These are phyloP conservation scores for Globisporangium canariense DNA, from an alignment of 352 stramenopile species.

Conservation along the genomic window DNA sequence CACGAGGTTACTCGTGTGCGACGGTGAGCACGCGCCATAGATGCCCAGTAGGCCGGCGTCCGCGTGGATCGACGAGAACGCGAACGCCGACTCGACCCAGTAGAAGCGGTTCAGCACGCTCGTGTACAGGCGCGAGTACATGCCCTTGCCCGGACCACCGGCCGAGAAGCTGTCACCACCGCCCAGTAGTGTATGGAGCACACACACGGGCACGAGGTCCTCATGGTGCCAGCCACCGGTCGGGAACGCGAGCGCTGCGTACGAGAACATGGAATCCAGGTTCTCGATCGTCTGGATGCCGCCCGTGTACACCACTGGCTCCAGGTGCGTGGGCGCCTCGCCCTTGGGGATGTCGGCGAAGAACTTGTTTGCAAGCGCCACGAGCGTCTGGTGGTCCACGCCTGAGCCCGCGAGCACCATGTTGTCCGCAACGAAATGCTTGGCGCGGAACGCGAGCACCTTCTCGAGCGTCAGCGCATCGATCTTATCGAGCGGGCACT, in stretches of 20 bases:
- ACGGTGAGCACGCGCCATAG: constrained; percentile 81
- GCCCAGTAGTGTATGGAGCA: constrained; percentile 97
- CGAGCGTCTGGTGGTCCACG: constrained; percentile 93
- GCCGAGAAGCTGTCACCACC: constrained; percentile 98
- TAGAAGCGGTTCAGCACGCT: constrained; percentile 96
- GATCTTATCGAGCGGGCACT: constrained; percentile 82
- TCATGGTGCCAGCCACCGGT: constrained; percentile 96
- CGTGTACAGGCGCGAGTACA: constrained; percentile 99
- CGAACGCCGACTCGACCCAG: constrained; percentile 98
- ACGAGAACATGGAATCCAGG: constrained; percentile 75
- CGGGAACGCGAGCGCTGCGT: constrained; percentile 95
- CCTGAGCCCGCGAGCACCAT: constrained; percentile 92
- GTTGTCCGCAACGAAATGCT: constrained; percentile 87
- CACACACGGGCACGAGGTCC: constrained; percentile 94
- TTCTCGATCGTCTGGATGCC: constrained; percentile 66
- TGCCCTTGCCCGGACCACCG: constrained; percentile 98
- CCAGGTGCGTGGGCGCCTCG: constrained; percentile 29
- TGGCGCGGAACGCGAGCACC: constrained; percentile 61
- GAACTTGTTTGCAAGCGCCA: constrained; percentile 87
- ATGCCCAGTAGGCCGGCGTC: constrained; percentile 96
- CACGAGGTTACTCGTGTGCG: constrained; percentile 90
- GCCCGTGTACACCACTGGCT: constrained; percentile 61
- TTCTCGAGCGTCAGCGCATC: constrained; percentile 66
- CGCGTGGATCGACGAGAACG: constrained; percentile 95
- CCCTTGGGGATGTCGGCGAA: constrained; percentile 69